Conservation (phyloP, 805 yeast species). For the Suhomyces emberorum region DNA sequence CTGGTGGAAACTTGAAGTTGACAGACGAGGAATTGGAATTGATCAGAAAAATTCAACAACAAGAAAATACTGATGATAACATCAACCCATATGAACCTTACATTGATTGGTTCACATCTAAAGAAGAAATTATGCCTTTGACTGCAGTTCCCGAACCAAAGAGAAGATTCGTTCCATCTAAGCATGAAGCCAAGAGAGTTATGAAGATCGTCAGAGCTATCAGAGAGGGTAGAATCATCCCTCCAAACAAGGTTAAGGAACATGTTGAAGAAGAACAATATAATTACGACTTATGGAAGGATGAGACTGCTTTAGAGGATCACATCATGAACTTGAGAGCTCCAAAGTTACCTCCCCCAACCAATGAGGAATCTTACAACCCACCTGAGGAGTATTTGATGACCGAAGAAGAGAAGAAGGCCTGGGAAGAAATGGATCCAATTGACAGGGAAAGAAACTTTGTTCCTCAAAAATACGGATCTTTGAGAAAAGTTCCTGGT, state of each 20-base stretch:
- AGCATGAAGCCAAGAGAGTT: constrained; percentile 91
- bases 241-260: constrained; percentile 58
- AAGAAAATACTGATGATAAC: constrained; percentile 76
- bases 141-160: constrained; percentile 96
- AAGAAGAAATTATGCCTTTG: constrained; percentile 84
- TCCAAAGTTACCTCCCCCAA: constrained; percentile 93
- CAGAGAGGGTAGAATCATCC: constrained; percentile 90
- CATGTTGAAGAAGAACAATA: constrained; percentile 50
- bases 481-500: constrained; percentile 92
- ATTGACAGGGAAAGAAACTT: constrained; percentile 75
- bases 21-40: constrained; percentile 86
- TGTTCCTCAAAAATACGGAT: constrained; percentile 74
- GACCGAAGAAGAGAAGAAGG: constrained; percentile 69
- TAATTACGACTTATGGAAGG: constrained; percentile 83
- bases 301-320: constrained; percentile 52
- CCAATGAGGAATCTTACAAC: constrained; percentile 92
- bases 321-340: constrained; percentile 92
- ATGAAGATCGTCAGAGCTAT: constrained; percentile 97
- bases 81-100: constrained; percentile 90
- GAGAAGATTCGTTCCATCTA: constrained; percentile 93
- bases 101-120: constrained; percentile 91
- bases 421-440: constrained; percentile 69
- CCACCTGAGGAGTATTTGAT: constrained; percentile 95
- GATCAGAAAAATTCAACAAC: constrained; percentile 78
- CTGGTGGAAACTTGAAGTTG: constrained; percentile 81